phyloP scores from a whole-genome alignment of 768 basidiomycete genomes.

The Roridomyces roridus region DNA sequence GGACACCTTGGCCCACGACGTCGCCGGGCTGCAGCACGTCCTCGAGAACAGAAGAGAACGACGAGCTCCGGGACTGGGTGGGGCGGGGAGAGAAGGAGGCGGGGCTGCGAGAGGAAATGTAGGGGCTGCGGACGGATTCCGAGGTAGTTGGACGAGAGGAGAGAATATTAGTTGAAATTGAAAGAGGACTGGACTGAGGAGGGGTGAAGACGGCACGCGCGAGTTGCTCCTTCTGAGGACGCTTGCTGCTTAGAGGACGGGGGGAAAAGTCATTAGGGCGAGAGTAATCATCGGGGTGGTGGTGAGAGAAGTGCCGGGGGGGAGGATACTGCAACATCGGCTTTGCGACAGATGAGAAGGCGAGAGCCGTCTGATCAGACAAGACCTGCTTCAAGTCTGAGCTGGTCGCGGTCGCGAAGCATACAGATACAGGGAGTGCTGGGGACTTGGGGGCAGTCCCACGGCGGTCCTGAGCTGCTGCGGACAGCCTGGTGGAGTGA shows the following conservation, averaged over 20 bases:
- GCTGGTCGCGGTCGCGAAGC: slow-evolving; percentile 44
- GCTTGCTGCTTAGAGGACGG: slow-evolving; percentile 40
- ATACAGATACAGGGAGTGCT: slow-evolving; percentile 51
- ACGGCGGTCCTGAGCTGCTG: slow-evolving; percentile 31
- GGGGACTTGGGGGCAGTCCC: slow-evolving; percentile 34
- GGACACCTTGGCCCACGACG: slow-evolving; percentile 69
- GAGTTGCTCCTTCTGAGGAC: slow-evolving; percentile 45
- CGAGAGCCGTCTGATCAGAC: slow-evolving; percentile 51
- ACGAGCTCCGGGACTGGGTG: slow-evolving; percentile 37
- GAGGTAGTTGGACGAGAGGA: slow-evolving; percentile 37
- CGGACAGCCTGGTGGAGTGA: slow-evolving; percentile 12
- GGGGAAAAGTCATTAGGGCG: slow-evolving; percentile 48
- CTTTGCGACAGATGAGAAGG: slow-evolving; percentile 29
- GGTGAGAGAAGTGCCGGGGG: slow-evolving; percentile 46
- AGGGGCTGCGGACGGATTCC: slow-evolving; percentile 44
- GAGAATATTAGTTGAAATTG: slow-evolving; percentile 34
- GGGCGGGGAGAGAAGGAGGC: slow-evolving; percentile 35
- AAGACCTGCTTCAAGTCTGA: slow-evolving; percentile 66
- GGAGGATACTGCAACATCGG: slow-evolving; percentile 69
- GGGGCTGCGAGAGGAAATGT: slow-evolving; percentile 43
- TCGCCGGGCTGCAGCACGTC: slow-evolving; percentile 80
- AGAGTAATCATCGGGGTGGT: slow-evolving; percentile 45
- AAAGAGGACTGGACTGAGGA: slow-evolving; percentile 26
- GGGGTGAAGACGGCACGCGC: slow-evolving; percentile 33
- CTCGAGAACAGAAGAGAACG: slow-evolving; percentile 51